Evolutionary conservation across 164 flowering plant species (phyloP), one percentile per base, ranked within the genome.

Genomic region (grape (Vitis vinifera)): DNA sequence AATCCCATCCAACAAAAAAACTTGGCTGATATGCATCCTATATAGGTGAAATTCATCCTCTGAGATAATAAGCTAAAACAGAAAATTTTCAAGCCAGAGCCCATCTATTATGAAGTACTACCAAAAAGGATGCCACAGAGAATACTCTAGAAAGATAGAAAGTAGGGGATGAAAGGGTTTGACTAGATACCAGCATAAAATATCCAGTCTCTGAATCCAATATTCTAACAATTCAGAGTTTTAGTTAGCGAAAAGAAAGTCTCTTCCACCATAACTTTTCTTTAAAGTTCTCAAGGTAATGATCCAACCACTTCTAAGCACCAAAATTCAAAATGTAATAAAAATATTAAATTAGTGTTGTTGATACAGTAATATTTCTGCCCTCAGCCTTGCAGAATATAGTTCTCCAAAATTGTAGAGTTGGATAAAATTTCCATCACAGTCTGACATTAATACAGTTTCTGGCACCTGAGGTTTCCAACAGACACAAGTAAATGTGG

Each of bases 401-500:
- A 49, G 67, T 63, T 19, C 66, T 63, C 17, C 17, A 13, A 55
- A 55, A 55, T 55, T 17, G 44, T 37, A 55, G 58, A 14, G 58
- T 55, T 55, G 58, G 16, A 53, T 10, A 53, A 53, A 14, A 55
- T 17, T 64, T 23, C 52, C 49, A 63, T 14, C 8, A 51, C 37
- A 64, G 62, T 29, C 44, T 59, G 11, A 64, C 29, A 11, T 51
- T 51, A 23, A 64, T 30, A 14, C 10, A n/a, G 11, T 14, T 63
- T 63, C 27, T 16, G 44, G 51, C 56, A 19, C 29, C 52, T 37
- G 29, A 48, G 53, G 50, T 16, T n/a, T 19, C 66, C 19, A 49
- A 16, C 12, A 13, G 59, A 49, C 15, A 17, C 55, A 63, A n/a
- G 66, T 62, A 62, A n/a, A 37, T 12, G 66, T 51, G 67, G 27